Evolutionary conservation across 305 asterid genomes (phyloP), one percentile per base, ranked within the genome.

Genomic region (Fraxinus greggii): DNA sequence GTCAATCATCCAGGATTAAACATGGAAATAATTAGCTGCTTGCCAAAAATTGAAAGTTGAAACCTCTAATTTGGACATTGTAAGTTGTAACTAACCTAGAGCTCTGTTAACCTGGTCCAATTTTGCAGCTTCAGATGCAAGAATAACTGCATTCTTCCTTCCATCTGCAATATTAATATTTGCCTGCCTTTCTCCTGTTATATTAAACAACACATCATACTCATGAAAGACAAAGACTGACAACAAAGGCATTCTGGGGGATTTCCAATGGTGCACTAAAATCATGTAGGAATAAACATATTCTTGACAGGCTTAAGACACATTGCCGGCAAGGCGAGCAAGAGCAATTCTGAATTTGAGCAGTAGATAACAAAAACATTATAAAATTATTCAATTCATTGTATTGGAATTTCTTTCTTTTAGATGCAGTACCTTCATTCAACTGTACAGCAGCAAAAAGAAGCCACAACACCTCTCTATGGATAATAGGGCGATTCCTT

Each of bases 41-140:
- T 23, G 72, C 70, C 23, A 61, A 61, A 61, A 63, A 24, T 63
- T 23, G 32, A 63, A 63, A 24, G 72, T 28, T 65, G 73, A 3
- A 28, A 65, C 7, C 33, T 29, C 21, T 67, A 67, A 28, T 26
- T 67, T 67, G 74, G 19, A 28, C 19, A 7, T 48, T 7, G 13
- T 59, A 79, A 17, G 56, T 45, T 77, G 75, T 35, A 77, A 92
- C 91, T 77, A 84, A 92, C 98, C 97, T 87, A 42, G 90, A 56
- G 99, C 98, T 90, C 98, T 89, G 89, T 94, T 94, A 83, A 93
- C 94, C 86, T 92, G 97, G 85, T 94, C 98, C 93, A 82, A 81
- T 86, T 88, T 92, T 72, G 97, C 92, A 87, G 96, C 98, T 88
- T 95, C 98, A 79, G 98, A 93, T 80, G 89, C 95, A 88, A 95